These are phyloP conservation scores for Schizonepeta tenuifolia DNA, from an alignment of 257 asterid genomes.

Conservation along the genomic window DNA sequence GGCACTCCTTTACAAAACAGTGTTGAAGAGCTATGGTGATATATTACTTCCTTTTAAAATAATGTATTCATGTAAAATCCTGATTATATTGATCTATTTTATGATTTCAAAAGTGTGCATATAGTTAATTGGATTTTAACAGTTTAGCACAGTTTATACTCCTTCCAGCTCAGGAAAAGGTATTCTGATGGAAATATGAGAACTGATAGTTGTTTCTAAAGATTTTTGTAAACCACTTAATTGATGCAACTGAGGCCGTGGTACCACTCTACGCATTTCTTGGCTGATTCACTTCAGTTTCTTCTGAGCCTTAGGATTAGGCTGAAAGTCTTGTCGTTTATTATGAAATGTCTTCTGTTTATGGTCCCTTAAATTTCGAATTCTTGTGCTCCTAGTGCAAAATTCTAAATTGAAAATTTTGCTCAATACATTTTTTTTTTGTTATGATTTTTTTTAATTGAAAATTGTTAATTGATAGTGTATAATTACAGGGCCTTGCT, in stretches of 20 bases:
- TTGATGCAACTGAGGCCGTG: conserved; percentile 10
- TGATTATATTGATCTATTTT: conserved; percentile 10
- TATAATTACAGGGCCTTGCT: conserved; percentile 83
- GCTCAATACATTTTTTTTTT: not conserved
- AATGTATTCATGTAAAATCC: conserved; percentile 1
- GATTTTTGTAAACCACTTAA: not conserved
- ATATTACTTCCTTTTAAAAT: conserved; percentile 29
- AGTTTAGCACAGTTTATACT: not conserved
- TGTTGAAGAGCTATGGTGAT: conserved; percentile 98
- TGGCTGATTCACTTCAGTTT: conserved; percentile 6
- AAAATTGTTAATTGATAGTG: conserved; percentile 28
- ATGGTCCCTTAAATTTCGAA: not conserved
- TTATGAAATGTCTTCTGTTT: conserved; percentile 1
- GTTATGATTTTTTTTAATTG: not conserved
- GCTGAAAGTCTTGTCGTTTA: not conserved
- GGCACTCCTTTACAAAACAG: conserved; percentile 99
- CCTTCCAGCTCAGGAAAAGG: not conserved
- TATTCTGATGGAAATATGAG: not conserved
- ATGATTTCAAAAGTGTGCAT: conserved; percentile 11
- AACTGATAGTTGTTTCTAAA: conserved; percentile 4
- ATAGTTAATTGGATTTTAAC: not conserved
- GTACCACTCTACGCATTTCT: not conserved
- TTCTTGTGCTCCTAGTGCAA: conserved; percentile 8
- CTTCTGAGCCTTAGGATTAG: not conserved
- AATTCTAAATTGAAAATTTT: not conserved